Evolutionary conservation across 1,139 yeast genomes (phyloP).

Genomic region (Zygoascus sp.): DNA sequence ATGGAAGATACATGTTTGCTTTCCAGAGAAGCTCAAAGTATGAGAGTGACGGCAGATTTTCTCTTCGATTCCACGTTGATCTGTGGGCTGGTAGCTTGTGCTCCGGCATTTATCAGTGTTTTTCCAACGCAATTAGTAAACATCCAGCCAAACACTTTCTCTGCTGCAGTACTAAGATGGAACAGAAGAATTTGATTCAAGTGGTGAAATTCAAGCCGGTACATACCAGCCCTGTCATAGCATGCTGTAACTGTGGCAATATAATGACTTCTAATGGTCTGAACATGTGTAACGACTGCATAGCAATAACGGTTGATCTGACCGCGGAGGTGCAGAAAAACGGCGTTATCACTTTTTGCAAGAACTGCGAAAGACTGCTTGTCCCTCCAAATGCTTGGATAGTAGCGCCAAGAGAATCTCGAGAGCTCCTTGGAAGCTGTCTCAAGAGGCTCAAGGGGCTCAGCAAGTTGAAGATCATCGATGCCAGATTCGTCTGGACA

Average conservation of each 20-base stretch:
- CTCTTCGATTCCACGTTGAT: neutral
- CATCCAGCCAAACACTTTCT: neutral
- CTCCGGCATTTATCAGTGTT: neutral
- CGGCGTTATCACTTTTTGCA: conserved; percentile 85
- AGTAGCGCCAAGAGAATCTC: conserved; percentile 81
- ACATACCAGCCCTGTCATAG: conserved; percentile 68
- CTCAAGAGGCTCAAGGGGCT: conserved; percentile 83
- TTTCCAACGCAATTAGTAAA: neutral
- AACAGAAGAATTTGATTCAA: conserved; percentile 18
- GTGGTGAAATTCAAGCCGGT: conserved; percentile 31
- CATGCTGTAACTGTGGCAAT: conserved; percentile 97
- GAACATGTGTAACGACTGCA: conserved; percentile 97
- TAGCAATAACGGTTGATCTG: conserved; percentile 87
- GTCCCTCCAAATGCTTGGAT: conserved; percentile 96
- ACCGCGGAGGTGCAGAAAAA: conserved; percentile 94
- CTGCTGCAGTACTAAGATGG: conserved; percentile 14
- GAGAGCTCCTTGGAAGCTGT: conserved; percentile 89
- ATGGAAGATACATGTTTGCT: too few species aligned
- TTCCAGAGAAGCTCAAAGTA: neutral
- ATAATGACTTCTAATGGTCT: conserved; percentile 79
- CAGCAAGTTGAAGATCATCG: conserved; percentile 78
- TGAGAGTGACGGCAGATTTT: neutral
- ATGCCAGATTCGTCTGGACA: conserved; percentile 96
- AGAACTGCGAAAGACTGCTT: conserved; percentile 90
- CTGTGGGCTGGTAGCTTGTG: neutral